These are phyloP conservation scores for Trichosporon faecale DNA, from an alignment of 1,284 basidiomycete genomes.

Conservation along the genomic window DNA sequence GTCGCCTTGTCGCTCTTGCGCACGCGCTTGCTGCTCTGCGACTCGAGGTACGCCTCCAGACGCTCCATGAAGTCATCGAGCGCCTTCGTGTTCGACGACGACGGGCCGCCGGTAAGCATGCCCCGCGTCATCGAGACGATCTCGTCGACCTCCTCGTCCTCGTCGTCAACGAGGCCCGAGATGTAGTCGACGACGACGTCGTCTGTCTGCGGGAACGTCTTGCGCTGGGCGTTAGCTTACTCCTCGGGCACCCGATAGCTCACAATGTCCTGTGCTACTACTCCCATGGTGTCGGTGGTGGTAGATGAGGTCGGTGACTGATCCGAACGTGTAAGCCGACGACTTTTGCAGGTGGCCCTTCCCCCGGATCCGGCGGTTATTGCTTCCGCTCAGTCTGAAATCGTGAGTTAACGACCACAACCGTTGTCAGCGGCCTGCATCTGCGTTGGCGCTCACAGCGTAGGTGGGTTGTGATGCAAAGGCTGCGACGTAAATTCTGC, in stretches of 20 bases:
- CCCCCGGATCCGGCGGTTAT: neutral
- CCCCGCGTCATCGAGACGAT: conserved; percentile 72
- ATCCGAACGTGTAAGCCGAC: neutral
- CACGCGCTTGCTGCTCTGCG: conserved; percentile 61
- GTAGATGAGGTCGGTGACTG: neutral
- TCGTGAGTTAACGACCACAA: neutral
- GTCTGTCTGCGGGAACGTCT: conserved; percentile 79
- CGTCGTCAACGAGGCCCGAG: conserved; percentile 86
- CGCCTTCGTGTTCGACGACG: conserved; percentile 40
- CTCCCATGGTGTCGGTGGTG: conserved; percentile 26
- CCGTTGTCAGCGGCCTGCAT: too few species aligned
- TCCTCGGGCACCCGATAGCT: neutral
- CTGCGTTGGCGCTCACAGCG: too few species aligned
- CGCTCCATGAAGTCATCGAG: conserved; percentile 56
- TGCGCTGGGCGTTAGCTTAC: conserved; percentile 52
- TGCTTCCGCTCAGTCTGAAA: neutral
- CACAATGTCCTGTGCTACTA: conserved; percentile 27
- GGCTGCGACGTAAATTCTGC: too few species aligned
- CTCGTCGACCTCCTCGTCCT: conserved; percentile 79
- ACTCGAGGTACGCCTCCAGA: conserved; percentile 63
- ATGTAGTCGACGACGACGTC: conserved; percentile 92
- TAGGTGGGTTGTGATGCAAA: too few species aligned
- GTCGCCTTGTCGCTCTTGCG: conserved; percentile 56
- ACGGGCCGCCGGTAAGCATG: conserved; percentile 58
- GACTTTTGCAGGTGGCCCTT: neutral